A percentile compares a stretch with the other conserved stretches of the same genome.
phyloP scores from a whole-genome alignment of 345 rosid species.

The Aegle marmelos region DNA sequence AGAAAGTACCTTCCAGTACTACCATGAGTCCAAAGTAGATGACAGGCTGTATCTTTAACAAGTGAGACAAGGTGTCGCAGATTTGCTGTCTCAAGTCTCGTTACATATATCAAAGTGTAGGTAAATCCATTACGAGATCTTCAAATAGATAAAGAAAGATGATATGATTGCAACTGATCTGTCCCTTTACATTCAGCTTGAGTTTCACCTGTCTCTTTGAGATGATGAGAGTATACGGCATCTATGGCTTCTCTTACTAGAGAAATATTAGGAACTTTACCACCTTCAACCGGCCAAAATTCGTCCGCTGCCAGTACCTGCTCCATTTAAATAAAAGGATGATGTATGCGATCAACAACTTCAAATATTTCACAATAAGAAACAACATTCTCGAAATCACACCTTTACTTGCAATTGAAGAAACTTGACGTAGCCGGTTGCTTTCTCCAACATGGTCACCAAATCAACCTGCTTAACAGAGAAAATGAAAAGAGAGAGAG shows the following conservation, averaged over 20 bases:
- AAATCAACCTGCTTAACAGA: slow-evolving; percentile 57
- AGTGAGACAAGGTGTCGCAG: slow-evolving; percentile 4
- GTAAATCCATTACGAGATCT: slow-evolving; percentile 30
- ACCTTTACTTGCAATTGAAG: slow-evolving; percentile 99
- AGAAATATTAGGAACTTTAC: slow-evolving; percentile 87
- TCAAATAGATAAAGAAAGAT: slow-evolving; percentile 9
- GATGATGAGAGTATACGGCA: slow-evolving; percentile 74
- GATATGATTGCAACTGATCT: slow-evolving; percentile 9
- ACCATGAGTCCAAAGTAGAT: neutral
- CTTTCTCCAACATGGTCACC: slow-evolving; percentile 96
- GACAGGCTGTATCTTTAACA: slow-evolving; percentile 20
- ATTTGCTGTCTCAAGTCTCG: slow-evolving; percentile 14
- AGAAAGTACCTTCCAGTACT: too few species aligned
- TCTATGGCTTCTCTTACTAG: slow-evolving; percentile 96
- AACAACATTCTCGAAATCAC: neutral
- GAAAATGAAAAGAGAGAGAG: too few species aligned
- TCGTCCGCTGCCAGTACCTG: slow-evolving; percentile 95
- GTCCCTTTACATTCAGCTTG: slow-evolving; percentile 33
- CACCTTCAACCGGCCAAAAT: slow-evolving; percentile 93
- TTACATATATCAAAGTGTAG: slow-evolving; percentile 23
- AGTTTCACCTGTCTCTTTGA: slow-evolving; percentile 48
- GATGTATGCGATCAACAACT: slow-evolving; percentile 34
- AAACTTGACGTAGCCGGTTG: slow-evolving; percentile 84
- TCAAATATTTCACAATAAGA: slow-evolving; percentile 15
- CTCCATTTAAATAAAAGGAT: neutral